Conservation (phyloP, 306 rosid species). For the Neltuma alba region DNA sequence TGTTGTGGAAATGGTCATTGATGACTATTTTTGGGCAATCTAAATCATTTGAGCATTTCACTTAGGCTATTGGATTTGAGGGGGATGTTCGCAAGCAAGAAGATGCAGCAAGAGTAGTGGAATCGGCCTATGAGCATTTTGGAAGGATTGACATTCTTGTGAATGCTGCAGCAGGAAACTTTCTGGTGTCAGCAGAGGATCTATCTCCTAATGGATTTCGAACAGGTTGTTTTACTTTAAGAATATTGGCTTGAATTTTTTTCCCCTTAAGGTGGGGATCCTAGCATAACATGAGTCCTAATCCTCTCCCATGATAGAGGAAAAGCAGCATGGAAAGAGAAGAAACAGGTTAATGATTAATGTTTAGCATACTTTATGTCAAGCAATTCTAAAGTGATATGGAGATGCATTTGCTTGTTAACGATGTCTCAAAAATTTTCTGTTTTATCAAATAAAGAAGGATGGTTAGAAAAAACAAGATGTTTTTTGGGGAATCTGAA, state of each 20-base stretch:
- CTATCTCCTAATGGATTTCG: conserved; percentile 89
- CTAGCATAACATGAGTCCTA: neutral
- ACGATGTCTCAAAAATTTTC: neutral
- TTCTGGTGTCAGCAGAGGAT: conserved; percentile 81
- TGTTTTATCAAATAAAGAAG: neutral
- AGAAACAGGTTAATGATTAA: too few species aligned
- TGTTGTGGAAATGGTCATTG: neutral
- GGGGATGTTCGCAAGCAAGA: conserved; percentile 94
- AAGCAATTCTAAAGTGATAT: neutral
- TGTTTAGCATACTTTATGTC: neutral
- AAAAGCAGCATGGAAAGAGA: too few species aligned
- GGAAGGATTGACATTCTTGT: conserved; percentile 85
- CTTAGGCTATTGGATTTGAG: conserved; percentile 73
- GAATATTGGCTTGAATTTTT: neutral
- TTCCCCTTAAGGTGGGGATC: neutral
- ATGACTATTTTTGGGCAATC: neutral
- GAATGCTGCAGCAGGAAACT: conserved; percentile 93
- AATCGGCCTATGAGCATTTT: conserved; percentile 69
- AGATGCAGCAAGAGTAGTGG: conserved; percentile 76
- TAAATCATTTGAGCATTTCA: neutral
- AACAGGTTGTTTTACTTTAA: conserved; percentile 55
- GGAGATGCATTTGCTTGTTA: neutral
- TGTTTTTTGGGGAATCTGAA: neutral
- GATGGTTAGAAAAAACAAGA: neutral
- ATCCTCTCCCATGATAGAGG: too few species aligned